A percentile compares a stretch with the other conserved stretches of the same genome.
Evolutionary conservation across 2,329 filamentous ascomycete species (phyloP).

Genomic region (Nemania sp.): DNA sequence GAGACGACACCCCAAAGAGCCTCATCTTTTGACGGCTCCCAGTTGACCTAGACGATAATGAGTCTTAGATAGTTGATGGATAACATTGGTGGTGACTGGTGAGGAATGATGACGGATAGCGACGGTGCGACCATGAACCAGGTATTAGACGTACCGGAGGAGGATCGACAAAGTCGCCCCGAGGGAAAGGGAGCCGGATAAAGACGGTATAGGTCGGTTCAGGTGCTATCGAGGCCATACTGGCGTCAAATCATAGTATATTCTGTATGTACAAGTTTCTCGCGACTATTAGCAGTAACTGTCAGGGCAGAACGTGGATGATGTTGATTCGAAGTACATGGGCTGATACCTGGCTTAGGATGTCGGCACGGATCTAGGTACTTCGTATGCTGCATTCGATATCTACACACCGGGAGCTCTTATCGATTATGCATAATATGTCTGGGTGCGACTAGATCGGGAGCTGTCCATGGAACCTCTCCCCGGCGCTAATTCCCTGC

Average conservation of each 20-base stretch:
- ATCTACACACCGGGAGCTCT: slow-evolving; percentile 27
- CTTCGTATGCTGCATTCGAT: no score
- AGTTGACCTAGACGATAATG: slow-evolving; percentile 66
- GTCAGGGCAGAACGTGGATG: no score
- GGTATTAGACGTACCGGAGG: slow-evolving; percentile 66
- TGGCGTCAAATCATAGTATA: slow-evolving; percentile 18
- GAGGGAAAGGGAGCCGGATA: slow-evolving; percentile 84
- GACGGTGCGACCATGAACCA: slow-evolving; percentile 7
- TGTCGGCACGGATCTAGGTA: no score
- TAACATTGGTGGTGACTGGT: no score
- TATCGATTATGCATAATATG: slow-evolving; percentile 36
- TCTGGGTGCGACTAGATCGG: not conserved
- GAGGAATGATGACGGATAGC: no score
- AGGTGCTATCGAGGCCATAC: slow-evolving; percentile 41
- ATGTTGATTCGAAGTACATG: no score
- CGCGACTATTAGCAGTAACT: no score
- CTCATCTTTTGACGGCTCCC: slow-evolving; percentile 85
- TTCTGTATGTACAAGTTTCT: not conserved
- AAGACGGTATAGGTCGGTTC: slow-evolving; percentile 73
- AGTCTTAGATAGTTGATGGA: no score
- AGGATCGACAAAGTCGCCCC: slow-evolving; percentile 88
- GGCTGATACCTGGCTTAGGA: not conserved
- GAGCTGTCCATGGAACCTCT: not conserved
- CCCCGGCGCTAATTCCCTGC: slow-evolving; percentile 7
- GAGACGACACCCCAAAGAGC: slow-evolving; percentile 89